A percentile compares a stretch with the other conserved stretches of the same genome.
Conservation (phyloP, 768 basidiomycete species). For the Sarcodon aspratus region DNA sequence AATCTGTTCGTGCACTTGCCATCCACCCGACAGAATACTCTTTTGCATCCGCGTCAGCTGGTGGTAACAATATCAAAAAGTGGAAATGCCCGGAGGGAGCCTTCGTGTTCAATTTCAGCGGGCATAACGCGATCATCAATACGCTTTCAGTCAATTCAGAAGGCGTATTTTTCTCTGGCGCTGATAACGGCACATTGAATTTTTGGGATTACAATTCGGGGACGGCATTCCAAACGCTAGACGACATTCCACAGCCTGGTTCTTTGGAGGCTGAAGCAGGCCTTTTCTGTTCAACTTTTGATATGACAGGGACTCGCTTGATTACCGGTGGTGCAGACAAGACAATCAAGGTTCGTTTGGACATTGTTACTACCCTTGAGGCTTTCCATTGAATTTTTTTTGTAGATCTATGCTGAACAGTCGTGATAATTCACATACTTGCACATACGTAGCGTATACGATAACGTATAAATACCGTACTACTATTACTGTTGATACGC, state of each 20-base stretch:
- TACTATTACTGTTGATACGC: not conserved
- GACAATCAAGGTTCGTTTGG: constrained; percentile 77
- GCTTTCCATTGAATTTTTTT: not conserved
- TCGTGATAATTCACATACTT: constrained; percentile 25
- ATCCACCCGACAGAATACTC: constrained; percentile 96
- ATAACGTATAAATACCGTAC: not conserved
- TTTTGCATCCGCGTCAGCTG: constrained; percentile 90
- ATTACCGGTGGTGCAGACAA: constrained; percentile 98
- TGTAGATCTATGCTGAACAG: constrained; percentile 63
- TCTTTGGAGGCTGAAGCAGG: constrained; percentile 96
- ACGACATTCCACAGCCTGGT: constrained; percentile 94
- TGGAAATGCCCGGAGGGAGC: constrained; percentile 97
- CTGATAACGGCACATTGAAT: constrained; percentile 90
- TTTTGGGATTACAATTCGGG: constrained; percentile 96
- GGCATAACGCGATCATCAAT: constrained; percentile 97
- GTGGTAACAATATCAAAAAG: constrained; percentile 99
- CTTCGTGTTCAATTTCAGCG: constrained; percentile 94
- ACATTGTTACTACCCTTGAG: not conserved
- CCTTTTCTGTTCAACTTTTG: constrained; percentile 95
- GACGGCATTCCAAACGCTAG: constrained; percentile 87
- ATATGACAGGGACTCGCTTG: constrained; percentile 85
- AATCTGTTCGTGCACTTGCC: constrained; percentile 87
- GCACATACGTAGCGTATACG: not conserved
- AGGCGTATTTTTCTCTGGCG: constrained; percentile 95
- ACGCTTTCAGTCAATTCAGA: constrained; percentile 89